Conservation (phyloP, 176 grass and related monocot species). For the Hsuehochloa calcarea region DNA sequence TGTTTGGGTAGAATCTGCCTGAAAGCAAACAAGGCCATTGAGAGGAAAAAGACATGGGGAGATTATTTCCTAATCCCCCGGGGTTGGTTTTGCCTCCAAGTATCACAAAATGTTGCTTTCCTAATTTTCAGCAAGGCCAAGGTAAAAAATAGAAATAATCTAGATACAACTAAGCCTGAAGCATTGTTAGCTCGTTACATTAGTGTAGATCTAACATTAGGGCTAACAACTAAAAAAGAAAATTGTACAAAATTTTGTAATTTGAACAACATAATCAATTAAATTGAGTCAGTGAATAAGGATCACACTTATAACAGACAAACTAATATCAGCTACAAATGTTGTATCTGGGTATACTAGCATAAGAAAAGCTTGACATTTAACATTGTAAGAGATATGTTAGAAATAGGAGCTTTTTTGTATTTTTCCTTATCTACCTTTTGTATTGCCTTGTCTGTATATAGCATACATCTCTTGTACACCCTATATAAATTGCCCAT, state of each 20-base stretch:
- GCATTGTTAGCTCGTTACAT: background rate
- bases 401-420: too few relatives aligned
- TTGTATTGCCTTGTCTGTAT: too few relatives aligned
- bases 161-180: background rate
- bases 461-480: too few relatives aligned
- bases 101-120: background rate
- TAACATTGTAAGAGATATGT: too few relatives aligned
- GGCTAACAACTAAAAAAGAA: constrained; percentile 2
- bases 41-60: background rate
- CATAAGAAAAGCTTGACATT: background rate
- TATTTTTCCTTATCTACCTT: too few relatives aligned
- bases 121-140: background rate
- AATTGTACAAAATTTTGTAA: background rate
- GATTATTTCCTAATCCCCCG: background rate
- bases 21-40: background rate
- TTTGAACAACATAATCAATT: background rate
- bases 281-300: background rate
- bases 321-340: constrained; percentile 22
- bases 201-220: background rate
- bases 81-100: background rate
- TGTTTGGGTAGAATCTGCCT: background rate
- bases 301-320: background rate
- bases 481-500: too few relatives aligned
- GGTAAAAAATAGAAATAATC: background rate
- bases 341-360: background rate